Base-by-base conservation (phyloP, 441 rosid genomes). In the Adansonia rubrostipa region DNA sequence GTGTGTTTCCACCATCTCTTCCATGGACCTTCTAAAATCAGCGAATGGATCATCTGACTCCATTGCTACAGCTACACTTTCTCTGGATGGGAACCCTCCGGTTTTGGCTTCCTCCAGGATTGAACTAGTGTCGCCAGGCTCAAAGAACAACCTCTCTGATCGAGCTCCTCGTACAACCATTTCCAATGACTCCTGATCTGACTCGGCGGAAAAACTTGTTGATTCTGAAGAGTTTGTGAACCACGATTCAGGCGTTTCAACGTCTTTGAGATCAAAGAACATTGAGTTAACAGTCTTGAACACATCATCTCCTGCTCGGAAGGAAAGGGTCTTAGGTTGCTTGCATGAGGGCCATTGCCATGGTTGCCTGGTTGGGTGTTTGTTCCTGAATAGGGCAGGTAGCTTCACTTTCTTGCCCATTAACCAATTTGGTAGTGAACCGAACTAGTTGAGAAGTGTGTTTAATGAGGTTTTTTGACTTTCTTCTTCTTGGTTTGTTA, bases 321-420 rank as follows among this genome's bases (percentile, higher is more conserved):
- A 90, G 45, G 97, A 91, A 14, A 57, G 75, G 66, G 89, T 93
- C 80, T 83, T 88, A 45, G 92, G 95, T 24, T 82, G 80, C 50
- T 82, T 89, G 83, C 96, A 92, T 45, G 90, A 89, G 33, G 91
- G 85, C 94, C 92, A 89, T 68, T 85, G 89, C 85, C 83, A 83
- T 62, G 83, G 81, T 20, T 57, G 81, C 45, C 76, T 54, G 20
- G 14, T 64, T n/a, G 14, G 71, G 36, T 64, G 76, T 63, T 75
- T 84, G 78, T 60, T 65, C 76, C 65, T 87, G 78, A 89, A 86
- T 67, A 90, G 77, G 53, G 89, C 71, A 40, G 88, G 78, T 28
- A 86, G 69, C 82, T 79, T 89, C 90, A 86, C 87, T 28, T 28
- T 28, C 36, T 28, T 28, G 36, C 36, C 36, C 36, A 28, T 28